Evolutionary conservation across 78 protist genomes (phyloP), one percentile per base, ranked within the genome.

Genomic region (slime mould (Dictyostelium discoideum)): DNA sequence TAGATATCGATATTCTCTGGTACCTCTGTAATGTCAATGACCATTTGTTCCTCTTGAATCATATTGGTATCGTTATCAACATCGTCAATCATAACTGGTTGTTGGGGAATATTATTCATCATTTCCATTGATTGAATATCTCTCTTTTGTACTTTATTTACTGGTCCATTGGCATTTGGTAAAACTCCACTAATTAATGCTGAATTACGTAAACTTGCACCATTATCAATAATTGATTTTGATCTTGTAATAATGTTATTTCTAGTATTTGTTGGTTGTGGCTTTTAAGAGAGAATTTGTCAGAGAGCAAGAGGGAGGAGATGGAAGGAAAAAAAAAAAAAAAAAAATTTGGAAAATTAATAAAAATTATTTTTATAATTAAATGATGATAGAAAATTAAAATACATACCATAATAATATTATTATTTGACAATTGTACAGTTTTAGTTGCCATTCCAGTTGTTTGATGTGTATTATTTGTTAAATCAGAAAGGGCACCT

Each of bases 1-100:
- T 32, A 78, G 5, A 57, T 63, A 78, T 96, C 97, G 50, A 96
- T 96, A 63, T 96, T 86, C 44, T 96, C 93, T 20, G 95, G 88
- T 39, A 29, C 74, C 77, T 90, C 95, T 54, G 9, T 8, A 9
- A 26, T 13, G 8, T 44, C 84, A n/a, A 46, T 46, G 18, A n/a
- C 2, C 67, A 79, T 46, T 69, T n/a, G 32, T 3, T 69, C 77
- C 4, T 69, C 77, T 69, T 69, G 32, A 5, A 40, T 37, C 92
- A 86, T 86, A 69, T 39, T 57, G 76, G 40, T 63, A 9, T 26
- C 65, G 4, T 48, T 67, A 50, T 81, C 86, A 50, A 9, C 2
- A 5, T 44, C 86, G 9, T 79, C 60, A 22, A 79, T 79, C 37
- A 39, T 44, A 0, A 44, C 84, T 81, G 65, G 72, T 80, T 42